phyloP scores from a whole-genome alignment of 2,329 filamentous ascomycete species.

The Didymosphaeria variabile region DNA sequence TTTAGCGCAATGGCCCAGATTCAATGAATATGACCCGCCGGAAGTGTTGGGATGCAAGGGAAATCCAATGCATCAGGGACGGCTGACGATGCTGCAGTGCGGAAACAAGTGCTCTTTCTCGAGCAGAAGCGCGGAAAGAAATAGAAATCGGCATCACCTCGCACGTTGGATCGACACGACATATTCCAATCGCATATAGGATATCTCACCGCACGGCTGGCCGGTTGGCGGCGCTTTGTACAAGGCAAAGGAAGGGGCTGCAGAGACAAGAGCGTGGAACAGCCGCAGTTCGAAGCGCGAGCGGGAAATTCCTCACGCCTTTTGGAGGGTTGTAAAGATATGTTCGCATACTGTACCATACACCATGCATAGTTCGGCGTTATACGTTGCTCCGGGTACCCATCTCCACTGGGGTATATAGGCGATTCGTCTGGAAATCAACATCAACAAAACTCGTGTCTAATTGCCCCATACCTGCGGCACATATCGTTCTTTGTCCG shows the following conservation, averaged over 20 bases:
- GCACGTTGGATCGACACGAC: not conserved
- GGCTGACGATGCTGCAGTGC: conserved; percentile 66
- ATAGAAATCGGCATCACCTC: conserved; percentile 21
- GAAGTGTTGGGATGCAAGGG: not conserved
- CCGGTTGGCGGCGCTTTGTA: too few relatives aligned
- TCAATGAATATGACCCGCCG: too few relatives aligned
- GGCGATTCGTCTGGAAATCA: too few relatives aligned
- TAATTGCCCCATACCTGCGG: too few relatives aligned
- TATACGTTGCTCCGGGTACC: conserved; percentile 19
- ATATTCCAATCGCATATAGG: not conserved
- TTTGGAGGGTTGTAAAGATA: conserved; percentile 10
- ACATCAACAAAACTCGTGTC: too few relatives aligned
- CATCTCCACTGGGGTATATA: not conserved
- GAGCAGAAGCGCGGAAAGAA: conserved; percentile 85
- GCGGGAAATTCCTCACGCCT: too few relatives aligned
- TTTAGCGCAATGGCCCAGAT: too few relatives aligned
- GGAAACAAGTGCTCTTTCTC: conserved; percentile 94
- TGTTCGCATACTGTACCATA: conserved; percentile 39
- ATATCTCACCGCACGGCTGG: not conserved
- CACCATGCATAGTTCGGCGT: conserved; percentile 38
- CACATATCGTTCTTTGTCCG: too few relatives aligned
- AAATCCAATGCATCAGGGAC: not conserved
- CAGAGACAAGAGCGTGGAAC: not conserved
- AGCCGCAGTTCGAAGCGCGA: not conserved
- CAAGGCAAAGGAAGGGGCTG: not conserved